Conservation (phyloP, 2,329 filamentous ascomycete genomes). For the Epichloe sibirici region DNA sequence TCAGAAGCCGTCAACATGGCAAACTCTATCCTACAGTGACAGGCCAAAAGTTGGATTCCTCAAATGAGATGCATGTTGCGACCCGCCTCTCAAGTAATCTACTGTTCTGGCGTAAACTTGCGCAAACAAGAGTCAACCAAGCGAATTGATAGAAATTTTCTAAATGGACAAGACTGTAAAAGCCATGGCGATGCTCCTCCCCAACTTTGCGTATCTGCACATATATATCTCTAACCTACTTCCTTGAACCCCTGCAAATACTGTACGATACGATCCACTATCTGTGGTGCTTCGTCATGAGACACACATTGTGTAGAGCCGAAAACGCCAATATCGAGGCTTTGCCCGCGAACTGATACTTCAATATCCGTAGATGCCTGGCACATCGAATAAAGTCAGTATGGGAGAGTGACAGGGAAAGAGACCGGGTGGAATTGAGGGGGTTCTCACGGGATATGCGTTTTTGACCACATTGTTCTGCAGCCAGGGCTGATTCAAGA, state of each 20-base stretch:
- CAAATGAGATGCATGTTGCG: too few relatives aligned
- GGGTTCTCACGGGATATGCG: constrained; percentile 17
- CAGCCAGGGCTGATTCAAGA: constrained; percentile 7
- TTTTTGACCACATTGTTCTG: constrained; percentile 14
- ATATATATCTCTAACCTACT: neutral
- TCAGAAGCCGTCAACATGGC: constrained; percentile 39
- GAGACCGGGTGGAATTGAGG: neutral
- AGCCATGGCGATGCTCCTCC: too few relatives aligned
- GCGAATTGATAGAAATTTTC: too few relatives aligned
- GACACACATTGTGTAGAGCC: constrained; percentile 19
- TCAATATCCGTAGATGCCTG: constrained; percentile 31
- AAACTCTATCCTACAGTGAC: constrained; percentile 38
- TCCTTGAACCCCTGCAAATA: constrained; percentile 5
- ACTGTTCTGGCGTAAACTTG: too few relatives aligned
- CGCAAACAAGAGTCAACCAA: too few relatives aligned
- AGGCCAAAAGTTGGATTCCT: constrained; percentile 11
- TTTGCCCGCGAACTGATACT: constrained; percentile 19
- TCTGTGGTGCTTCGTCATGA: constrained; percentile 11
- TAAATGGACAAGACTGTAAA: too few relatives aligned
- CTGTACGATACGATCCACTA: constrained; percentile 16
- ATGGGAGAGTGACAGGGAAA: neutral
- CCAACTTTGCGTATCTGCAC: neutral
- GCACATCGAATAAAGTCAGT: neutral
- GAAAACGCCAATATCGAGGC: constrained; percentile 29
- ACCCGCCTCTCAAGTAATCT: too few relatives aligned